Conservation (phyloP, 176 grass and related monocot species). For the Saccharum spontaneum region DNA sequence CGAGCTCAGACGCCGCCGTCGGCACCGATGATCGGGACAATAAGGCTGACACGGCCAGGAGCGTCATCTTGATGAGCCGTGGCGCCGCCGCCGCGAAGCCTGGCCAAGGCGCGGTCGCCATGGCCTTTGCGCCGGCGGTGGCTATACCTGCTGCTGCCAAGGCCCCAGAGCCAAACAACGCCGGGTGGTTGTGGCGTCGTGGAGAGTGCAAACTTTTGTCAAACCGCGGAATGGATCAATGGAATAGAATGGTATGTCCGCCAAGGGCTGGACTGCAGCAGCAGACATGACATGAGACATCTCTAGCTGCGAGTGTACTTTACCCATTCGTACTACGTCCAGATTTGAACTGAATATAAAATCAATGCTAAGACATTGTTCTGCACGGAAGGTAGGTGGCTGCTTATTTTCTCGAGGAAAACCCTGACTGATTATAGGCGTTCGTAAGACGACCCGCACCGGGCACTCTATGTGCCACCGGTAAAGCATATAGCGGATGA, state of each 20-base stretch:
- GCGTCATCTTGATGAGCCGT: background rate
- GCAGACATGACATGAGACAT: background rate
- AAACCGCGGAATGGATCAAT: background rate
- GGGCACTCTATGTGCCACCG: too few relatives aligned
- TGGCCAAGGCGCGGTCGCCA: background rate
- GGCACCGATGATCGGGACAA: background rate
- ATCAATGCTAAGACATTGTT: background rate
- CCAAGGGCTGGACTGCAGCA: background rate
- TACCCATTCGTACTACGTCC: background rate
- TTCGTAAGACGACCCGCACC: too few relatives aligned
- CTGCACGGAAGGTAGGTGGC: background rate
- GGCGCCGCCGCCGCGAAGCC: background rate
- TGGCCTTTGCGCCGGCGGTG: background rate
- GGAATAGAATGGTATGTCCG: background rate
- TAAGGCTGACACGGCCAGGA: background rate
- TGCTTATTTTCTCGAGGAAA: background rate
- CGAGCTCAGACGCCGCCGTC: background rate
- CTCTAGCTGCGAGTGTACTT: too few relatives aligned
- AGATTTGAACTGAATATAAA: background rate
- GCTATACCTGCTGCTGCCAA: background rate
- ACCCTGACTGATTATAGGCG: too few relatives aligned
- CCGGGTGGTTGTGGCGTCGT: background rate
- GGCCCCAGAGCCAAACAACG: background rate
- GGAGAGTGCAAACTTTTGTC: background rate
- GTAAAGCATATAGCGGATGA: too few relatives aligned